Conservation (phyloP, 352 stramenopile species). For the Pelagophyceae sp. region DNA sequence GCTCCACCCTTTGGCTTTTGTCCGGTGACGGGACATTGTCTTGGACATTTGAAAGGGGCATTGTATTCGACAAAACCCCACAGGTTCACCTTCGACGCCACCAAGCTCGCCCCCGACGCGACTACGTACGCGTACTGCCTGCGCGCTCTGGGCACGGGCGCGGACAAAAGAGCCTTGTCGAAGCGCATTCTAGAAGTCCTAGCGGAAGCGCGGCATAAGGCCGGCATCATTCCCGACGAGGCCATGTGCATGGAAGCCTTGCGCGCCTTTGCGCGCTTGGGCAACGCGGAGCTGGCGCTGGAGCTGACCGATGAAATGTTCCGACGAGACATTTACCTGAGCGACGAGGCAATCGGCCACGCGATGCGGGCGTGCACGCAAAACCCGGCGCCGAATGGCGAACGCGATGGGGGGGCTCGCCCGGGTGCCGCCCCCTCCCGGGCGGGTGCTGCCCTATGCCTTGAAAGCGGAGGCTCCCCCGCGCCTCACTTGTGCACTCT, state of each 20-base stretch:
- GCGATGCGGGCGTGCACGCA: not conserved
- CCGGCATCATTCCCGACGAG: not conserved
- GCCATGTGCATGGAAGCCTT: not conserved
- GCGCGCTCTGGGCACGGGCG: not conserved
- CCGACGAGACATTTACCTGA: not conserved
- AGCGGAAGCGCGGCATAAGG: not conserved
- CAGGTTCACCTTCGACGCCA: too few relatives aligned
- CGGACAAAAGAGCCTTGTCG: not conserved
- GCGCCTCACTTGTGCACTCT: too few relatives aligned
- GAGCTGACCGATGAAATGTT: not conserved
- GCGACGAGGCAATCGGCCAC: not conserved
- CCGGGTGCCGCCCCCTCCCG: too few relatives aligned
- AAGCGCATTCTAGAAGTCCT: not conserved
- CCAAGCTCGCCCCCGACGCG: not conserved
- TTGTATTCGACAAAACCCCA: too few relatives aligned
- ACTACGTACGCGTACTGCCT: not conserved
- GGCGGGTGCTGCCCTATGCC: too few relatives aligned
- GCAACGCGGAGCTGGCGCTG: not conserved
- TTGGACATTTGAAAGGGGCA: too few relatives aligned
- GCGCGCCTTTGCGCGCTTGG: not conserved
- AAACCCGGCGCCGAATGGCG: too few relatives aligned
- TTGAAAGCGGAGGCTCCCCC: too few relatives aligned
- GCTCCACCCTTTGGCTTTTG: too few relatives aligned
- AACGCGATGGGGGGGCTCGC: not conserved
- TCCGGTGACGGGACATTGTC: too few relatives aligned